Conservation (phyloP, 352 stramenopile species). For the Globisporangium emineosum region DNA sequence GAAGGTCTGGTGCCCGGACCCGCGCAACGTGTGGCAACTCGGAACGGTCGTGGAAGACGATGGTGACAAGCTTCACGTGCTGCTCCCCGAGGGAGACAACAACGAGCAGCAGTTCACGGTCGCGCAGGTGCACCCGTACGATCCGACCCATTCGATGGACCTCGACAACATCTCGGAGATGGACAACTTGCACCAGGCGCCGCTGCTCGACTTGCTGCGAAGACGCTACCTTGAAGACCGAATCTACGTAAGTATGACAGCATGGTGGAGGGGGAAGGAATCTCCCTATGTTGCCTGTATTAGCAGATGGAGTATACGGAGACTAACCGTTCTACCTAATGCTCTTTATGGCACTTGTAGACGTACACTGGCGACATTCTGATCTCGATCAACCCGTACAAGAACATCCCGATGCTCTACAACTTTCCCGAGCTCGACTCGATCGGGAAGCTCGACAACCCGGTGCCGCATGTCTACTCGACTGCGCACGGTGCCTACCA, state of each 20-base stretch:
- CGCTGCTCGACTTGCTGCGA: conserved; percentile 86
- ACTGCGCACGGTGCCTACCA: conserved; percentile 83
- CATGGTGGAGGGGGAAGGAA: background rate
- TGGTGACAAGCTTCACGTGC: conserved; percentile 79
- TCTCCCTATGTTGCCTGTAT: background rate
- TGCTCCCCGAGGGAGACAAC: conserved; percentile 72
- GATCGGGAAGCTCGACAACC: conserved; percentile 84
- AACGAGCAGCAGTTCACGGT: conserved; percentile 78
- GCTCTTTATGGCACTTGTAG: conserved; percentile 20
- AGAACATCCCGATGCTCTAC: conserved; percentile 92
- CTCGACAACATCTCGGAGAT: conserved; percentile 92
- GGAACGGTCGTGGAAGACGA: conserved; percentile 85
- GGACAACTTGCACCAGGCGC: conserved; percentile 92
- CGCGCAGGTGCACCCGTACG: conserved; percentile 87
- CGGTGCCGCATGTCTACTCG: conserved; percentile 83
- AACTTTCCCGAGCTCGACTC: conserved; percentile 88
- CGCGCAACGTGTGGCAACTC: conserved; percentile 85
- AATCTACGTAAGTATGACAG: conserved; percentile 79
- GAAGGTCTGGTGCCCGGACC: conserved; percentile 85
- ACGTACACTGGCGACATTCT: conserved; percentile 95
- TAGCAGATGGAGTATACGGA: background rate
- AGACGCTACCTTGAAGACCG: conserved; percentile 87
- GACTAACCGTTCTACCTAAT: too few relatives aligned
- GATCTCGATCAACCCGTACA: conserved; percentile 97
- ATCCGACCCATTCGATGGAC: conserved; percentile 87